Evolutionary conservation across 176 grass and related monocot species (phyloP), one percentile per base, ranked within the genome.

Genomic region (Raddia distichophylla): DNA sequence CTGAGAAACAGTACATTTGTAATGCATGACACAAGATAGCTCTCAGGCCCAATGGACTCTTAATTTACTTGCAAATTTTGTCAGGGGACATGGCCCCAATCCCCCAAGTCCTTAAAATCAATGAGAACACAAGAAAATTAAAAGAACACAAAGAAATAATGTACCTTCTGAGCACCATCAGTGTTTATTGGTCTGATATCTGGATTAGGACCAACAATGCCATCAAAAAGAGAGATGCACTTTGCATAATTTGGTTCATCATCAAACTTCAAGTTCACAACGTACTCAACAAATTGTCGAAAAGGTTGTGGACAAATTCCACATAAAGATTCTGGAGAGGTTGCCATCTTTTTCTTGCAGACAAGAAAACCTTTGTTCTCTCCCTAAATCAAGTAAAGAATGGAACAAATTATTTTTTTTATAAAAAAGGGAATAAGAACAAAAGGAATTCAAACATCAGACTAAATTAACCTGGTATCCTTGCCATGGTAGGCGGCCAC

Each of bases 341-440:
- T 94, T 7, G 69, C 66, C 95, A 98, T 94, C 80, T 98, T 98
- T 87, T 91, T 98, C 90, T 98, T 98, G 77, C 90, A 94, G 84
- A 98, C 95, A 78, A 93, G 90, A 80, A 94, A 98, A 44, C 95
- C 90, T 87, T 98, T 98, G 80, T 89, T 98, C 80, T 98, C 95
- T 48, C 95, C 95, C 95, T 98, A 82, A 62, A 84, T 76, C 58
- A 45, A 83, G 67, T 86, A 20, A 79, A 32, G 11, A 73, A 69
- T 75, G 55, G 17, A 67, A 69, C 15, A 16, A 27, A 27, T 27
- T 5, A 40, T 40, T 40, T 40, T 40, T 40, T 40, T 40, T 40
- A 40, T 5, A 40, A 33, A 73, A 40, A 69, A 58, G 67, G 15
- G 5, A 75, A 37, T 64, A 56, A 70, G 34, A 83, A 85, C 6